These are phyloP conservation scores for Moricandia arvensis DNA, from an alignment of 345 rosid genomes.

Conservation along the genomic window DNA sequence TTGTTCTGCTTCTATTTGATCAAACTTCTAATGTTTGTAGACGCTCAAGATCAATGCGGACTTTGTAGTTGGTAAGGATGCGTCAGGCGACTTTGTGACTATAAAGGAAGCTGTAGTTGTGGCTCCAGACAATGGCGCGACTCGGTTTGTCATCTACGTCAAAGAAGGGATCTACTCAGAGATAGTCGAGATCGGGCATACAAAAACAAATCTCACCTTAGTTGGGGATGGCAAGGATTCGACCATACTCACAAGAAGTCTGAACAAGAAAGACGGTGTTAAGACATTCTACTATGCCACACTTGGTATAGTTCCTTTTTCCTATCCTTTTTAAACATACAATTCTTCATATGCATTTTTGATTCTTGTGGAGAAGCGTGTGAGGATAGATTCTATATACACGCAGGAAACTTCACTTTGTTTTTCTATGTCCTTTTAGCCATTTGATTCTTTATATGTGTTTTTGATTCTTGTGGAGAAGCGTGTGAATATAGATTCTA, in stretches of 20 bases:
- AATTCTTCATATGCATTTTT: no score
- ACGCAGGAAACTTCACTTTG: no score
- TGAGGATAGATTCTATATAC: no score
- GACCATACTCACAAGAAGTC: background rate
- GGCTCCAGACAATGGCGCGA: background rate
- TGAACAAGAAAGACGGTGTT: background rate
- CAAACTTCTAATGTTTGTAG: background rate
- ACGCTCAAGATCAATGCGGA: background rate
- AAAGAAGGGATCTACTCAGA: background rate
- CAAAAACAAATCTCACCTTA: background rate
- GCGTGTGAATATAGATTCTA: no score
- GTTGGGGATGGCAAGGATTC: background rate
- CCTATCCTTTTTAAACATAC: background rate
- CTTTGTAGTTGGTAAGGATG: background rate
- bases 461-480: no score
- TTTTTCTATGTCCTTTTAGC: no score
- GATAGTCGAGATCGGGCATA: background rate
- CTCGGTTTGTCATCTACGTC: background rate
- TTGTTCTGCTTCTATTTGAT: background rate
- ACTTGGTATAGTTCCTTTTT: background rate
- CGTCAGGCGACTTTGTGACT: background rate
- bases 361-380: no score
- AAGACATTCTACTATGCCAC: background rate
- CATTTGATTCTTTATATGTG: no score
- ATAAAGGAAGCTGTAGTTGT: background rate